Evolutionary conservation across 2,329 filamentous ascomycete species (phyloP), one percentile per base, ranked within the genome.

Genomic region (Scedosporium boydii): DNA sequence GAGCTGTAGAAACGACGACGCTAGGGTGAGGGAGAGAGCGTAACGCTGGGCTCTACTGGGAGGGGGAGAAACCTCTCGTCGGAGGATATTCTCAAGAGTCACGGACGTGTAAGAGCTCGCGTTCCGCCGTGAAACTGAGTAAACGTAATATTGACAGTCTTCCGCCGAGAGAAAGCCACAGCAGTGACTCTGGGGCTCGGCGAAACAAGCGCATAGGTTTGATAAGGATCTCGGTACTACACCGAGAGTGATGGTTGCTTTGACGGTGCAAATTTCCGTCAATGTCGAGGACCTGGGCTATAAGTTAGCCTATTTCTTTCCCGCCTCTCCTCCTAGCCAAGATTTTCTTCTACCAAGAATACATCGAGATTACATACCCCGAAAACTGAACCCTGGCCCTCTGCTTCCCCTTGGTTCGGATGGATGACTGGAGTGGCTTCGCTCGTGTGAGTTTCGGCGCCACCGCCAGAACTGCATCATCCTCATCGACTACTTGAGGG

Each of bases 1-100:
- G 0, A 72, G 63, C 55, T 72, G 70, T 1, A 72, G 61, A 48
- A 70, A 70, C 1, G 68, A 70, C 0, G 69, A 71, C 2, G 69
- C 67, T 5, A 71, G 16, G 4, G 59, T 66, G 0, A 72, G 55
- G 0, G 70, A 65, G 1, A 72, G 51, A 0, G 57, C 42, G 41
- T 66, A 69, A 1, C 69, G 65, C 34, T 70, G 63, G n/a, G 58
- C 48, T 3, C 68, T 65, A 27, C 56, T 68, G 1, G 66, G 66
- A 0, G 23, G 34, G 5, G 60, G 63, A 38, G 16, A 10, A 38
- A 10, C 27, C 9, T 41, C 56, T n/a, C 56, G 9, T 10, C 27
- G 27, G 56, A 58, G 56, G 9, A 58, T 58, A 12, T 16, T 41
- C 12, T 14, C 27, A 12, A 58, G 56, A n/a, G 56, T 41, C n/a